Evolutionary conservation across 2,329 filamentous ascomycete species (phyloP), one percentile per base, ranked within the genome.

Genomic region (Paecilomyces formosus): DNA sequence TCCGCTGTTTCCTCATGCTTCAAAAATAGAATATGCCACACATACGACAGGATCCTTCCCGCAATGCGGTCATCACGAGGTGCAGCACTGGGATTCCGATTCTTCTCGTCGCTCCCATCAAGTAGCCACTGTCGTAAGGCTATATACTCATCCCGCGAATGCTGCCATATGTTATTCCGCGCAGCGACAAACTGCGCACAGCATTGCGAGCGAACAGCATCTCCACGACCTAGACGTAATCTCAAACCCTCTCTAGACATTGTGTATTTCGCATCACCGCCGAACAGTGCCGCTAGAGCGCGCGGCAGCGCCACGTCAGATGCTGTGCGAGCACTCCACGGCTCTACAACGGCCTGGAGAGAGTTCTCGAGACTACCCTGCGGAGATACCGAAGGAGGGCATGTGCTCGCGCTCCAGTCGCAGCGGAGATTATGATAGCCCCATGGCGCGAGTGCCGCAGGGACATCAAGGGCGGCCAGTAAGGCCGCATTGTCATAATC

Each of bases 141-240:
- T 13, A 80, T 64, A 63, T 83, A 83, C 62, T 83, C 79, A 11
- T 78, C 78, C 0, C 74, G 71, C 0, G 75, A 74, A 66, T 82
- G 79, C 59, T 78, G 76, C 68, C 74, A 77, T 18, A 84, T 75
- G 18, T 75, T 72, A 12, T 79, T 73, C 4, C 78, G 70, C 2
- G 77, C 73, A 22, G 83, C 81, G 12, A 78, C 80, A 65, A 84
- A 85, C 61, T 83, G 82, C 11, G 81, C 82, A 69, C 81, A 84
- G 65, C 82, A 85, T 67, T 82, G 76, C 51, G 76, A 71, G 57
- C 78, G 65, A 61, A 81, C 35, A 58, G 77, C 65, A 75, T 80
- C 66, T 69, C 72, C 66, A 63, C 76, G 62, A 64, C 76, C 74
- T 58, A 79, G 64, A 70, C 68, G 55, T 65, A 63, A 30, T 55